phyloP scores from a whole-genome alignment of 2,329 filamentous ascomycete species.

The Penicillium sp. region DNA sequence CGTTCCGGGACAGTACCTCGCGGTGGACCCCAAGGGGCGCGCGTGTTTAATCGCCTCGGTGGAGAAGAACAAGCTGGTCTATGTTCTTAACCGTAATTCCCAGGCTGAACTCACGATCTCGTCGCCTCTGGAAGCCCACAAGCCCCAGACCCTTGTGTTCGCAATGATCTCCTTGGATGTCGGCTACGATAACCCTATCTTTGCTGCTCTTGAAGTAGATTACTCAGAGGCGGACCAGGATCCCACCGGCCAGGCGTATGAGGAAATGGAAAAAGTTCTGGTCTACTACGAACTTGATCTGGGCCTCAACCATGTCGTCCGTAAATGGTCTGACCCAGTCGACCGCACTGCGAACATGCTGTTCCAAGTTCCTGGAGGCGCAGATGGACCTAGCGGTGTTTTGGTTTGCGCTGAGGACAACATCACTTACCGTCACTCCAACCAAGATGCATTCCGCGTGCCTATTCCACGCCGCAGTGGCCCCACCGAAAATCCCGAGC shows the following conservation, averaged over 20 bases:
- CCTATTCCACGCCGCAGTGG: conserved; percentile 85
- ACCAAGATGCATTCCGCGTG: conserved; percentile 84
- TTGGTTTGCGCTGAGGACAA: conserved; percentile 92
- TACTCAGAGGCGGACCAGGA: conserved; percentile 92
- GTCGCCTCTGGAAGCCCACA: conserved; percentile 93
- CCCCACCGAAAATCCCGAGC: conserved; percentile 84
- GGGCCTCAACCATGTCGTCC: conserved; percentile 93
- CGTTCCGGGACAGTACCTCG: conserved; percentile 92
- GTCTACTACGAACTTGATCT: conserved; percentile 98
- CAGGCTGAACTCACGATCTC: conserved; percentile 96
- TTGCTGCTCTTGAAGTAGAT: conserved; percentile 90
- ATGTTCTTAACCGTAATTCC: conserved; percentile 92
- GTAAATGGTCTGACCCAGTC: conserved; percentile 93
- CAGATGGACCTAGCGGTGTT: conserved; percentile 90
- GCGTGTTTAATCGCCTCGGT: conserved; percentile 91
- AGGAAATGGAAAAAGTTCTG: conserved; percentile 82
- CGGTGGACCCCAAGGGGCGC: conserved; percentile 91
- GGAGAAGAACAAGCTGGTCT: conserved; percentile 99
- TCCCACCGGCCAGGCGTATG: conserved; percentile 75
- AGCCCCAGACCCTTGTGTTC: conserved; percentile 85
- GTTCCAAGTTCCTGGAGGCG: conserved; percentile 93
- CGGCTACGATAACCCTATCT: conserved; percentile 95
- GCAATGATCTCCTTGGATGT: conserved; percentile 87
- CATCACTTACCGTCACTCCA: conserved; percentile 95
- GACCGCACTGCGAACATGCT: conserved; percentile 85